A percentile compares a stretch with the other conserved stretches of the same genome.
Evolutionary conservation across 371 early-diverging fungal species (phyloP).

Genomic region (Mucor sp.): DNA sequence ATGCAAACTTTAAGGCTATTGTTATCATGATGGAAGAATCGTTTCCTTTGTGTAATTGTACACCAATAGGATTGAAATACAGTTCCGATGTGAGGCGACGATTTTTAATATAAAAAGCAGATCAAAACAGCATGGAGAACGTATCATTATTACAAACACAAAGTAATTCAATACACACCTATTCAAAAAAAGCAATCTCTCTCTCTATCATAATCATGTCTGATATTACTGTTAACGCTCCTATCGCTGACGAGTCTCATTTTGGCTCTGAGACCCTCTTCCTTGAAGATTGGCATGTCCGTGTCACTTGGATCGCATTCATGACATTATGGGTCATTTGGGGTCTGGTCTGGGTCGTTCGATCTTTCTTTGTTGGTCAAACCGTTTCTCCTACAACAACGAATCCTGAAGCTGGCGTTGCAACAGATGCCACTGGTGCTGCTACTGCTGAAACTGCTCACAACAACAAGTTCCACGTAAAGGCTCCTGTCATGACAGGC

Average conservation of each 20-base stretch:
- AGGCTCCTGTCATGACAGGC: constrained; percentile 3
- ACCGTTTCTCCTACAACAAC: not conserved
- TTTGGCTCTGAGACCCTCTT: not conserved
- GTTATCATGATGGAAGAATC: not conserved
- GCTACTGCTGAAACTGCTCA: constrained; percentile 3
- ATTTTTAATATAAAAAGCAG: not conserved
- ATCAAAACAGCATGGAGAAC: not conserved
- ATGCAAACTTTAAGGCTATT: not conserved
- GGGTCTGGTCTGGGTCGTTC: constrained; percentile 29
- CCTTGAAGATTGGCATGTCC: constrained; percentile 32
- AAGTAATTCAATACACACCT: not conserved
- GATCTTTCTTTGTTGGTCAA: constrained; percentile 23
- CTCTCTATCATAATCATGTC: not conserved
- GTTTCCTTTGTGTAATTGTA: not conserved
- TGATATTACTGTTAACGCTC: not conserved
- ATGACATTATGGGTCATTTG: constrained; percentile 38
- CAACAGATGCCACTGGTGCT: not conserved
- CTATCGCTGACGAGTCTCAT: not conserved
- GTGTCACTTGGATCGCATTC: constrained; percentile 35
- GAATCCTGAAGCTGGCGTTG: not conserved
- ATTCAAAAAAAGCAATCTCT: not conserved
- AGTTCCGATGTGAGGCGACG: not conserved
- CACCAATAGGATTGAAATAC: not conserved
- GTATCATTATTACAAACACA: not conserved
- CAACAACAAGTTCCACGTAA: constrained; percentile 4